These are phyloP conservation scores for Penicillium decumbens DNA, from an alignment of 2,329 filamentous ascomycete species.

Conservation along the genomic window DNA sequence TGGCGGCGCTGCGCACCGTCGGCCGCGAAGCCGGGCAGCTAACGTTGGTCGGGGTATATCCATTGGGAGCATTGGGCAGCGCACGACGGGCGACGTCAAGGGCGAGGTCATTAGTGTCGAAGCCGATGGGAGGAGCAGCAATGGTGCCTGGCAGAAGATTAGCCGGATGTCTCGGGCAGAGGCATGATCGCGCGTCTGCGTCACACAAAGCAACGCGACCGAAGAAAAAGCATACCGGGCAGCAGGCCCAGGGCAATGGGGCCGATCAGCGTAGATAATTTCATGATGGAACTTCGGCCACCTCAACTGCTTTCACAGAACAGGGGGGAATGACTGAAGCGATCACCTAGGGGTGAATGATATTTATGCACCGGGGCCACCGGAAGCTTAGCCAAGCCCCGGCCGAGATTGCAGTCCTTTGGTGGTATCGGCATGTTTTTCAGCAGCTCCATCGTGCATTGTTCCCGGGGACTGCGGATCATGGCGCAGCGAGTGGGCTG, in stretches of 20 bases:
- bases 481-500: constrained; percentile 10
- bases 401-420: neutral
- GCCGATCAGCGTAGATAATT: constrained; percentile 12
- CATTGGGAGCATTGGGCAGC: constrained; percentile 56
- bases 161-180: neutral
- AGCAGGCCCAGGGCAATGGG: constrained; percentile 14
- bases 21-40: constrained; percentile 66
- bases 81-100: constrained; percentile 39
- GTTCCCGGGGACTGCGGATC: constrained; percentile 10
- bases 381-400: constrained; percentile 18
- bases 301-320: neutral
- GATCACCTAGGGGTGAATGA: constrained; percentile 3
- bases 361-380: constrained; percentile 21
- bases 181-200: neutral
- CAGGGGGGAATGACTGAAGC: neutral
- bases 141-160: constrained; percentile 11
- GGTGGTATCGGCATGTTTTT: neutral
- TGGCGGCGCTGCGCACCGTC: constrained; percentile 59
- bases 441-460: neutral
- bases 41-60: constrained; percentile 66
- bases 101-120: constrained; percentile 9
- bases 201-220: constrained; percentile 2
- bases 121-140: constrained; percentile 14
- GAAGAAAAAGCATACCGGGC: constrained; percentile 14
- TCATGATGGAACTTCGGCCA: constrained; percentile 11